Base-by-base conservation (phyloP, 1,139 yeast species). In the Suhomyces ambrosiae region DNA sequence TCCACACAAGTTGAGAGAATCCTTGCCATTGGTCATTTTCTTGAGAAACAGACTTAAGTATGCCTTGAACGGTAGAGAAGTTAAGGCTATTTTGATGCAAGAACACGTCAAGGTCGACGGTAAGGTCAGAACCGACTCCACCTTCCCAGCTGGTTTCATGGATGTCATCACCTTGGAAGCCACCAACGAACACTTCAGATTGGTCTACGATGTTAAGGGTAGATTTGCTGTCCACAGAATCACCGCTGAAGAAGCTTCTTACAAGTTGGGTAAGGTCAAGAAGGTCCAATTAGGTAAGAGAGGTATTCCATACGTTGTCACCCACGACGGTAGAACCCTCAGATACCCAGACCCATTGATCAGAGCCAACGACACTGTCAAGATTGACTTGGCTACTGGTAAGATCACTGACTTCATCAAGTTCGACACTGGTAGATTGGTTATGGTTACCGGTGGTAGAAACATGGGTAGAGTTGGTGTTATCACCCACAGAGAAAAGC, bases 401-500 rank as follows among this genome's bases (percentile, higher is more conserved):
- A 90, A 90, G 82, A 83, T 88, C 68, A 73, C 86, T 50, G 95
- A 87, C 59, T 87, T 74, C 78, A 81, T 90, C 77, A 87, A 88
- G 77, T 90, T 90, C 70, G 97, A 88, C 71, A 80, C 90, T 63
- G 97, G 97, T 74, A 87, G 81, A 74, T 79, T 88, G 69, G 96
- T 84, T 57, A 89, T 89, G 92, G 94, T 86, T 71, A 90, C 97
- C 57, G 97, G 97, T 79, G 97, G 97, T 79, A 92, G 96, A 78
- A 89, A 88, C 86, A 83, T 90, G 95, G 98, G 98, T 71, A 86
- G 98, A 78, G 90, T 89, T 69, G 98, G 98, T 85, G 89, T 87
- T 59, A 89, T 90, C 71, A 80, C 85, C 60, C 96, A 90, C 94
- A 86, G 95, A 78, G 98, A 90, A 80, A 88, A 86, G 79, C 98